A percentile compares a stretch with the other conserved stretches of the same genome.
Evolutionary conservation across 331 rosid species (phyloP).

Genomic region (Quercus tomentella): DNA sequence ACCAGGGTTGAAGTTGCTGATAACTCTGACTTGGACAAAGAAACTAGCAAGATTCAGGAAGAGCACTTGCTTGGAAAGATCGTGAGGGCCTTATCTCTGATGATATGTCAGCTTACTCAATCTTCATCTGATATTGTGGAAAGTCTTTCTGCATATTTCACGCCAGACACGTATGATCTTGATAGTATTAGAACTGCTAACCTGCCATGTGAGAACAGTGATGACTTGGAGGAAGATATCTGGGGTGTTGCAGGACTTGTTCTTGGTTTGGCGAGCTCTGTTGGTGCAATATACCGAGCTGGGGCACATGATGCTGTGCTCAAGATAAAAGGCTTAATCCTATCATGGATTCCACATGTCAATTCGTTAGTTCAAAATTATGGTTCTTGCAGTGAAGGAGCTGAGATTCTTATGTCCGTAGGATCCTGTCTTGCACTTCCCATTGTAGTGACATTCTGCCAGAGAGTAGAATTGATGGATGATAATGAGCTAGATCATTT

Average conservation of each 20-base stretch:
- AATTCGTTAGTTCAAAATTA: conserved; percentile 34
- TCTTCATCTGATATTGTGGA: conserved; percentile 54
- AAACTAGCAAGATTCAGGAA: conserved; percentile 47
- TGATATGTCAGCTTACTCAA: conserved; percentile 49
- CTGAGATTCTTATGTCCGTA: conserved; percentile 53
- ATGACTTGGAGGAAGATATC: conserved; percentile 73
- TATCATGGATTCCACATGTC: conserved; percentile 76
- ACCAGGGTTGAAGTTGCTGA: conserved; percentile 61
- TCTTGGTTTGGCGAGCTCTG: conserved; percentile 77
- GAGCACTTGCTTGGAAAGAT: conserved; percentile 57
- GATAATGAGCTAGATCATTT: conserved; percentile 55
- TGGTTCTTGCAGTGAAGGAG: conserved; percentile 27
- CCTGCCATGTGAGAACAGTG: conserved; percentile 35
- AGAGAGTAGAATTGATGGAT: conserved; percentile 73
- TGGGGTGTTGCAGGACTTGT: conserved; percentile 98
- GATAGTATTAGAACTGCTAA: conserved; percentile 31
- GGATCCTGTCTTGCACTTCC: conserved; percentile 96
- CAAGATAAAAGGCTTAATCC: conserved; percentile 62
- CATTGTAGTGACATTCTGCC: conserved; percentile 63
- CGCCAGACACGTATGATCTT: conserved; percentile 28
- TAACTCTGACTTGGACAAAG: conserved; percentile 39
- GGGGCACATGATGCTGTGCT: conserved; percentile 64
- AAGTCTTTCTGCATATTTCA: conserved; percentile 54
- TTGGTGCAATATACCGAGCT: conserved; percentile 71
- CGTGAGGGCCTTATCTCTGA: conserved; percentile 49